Percentiles rank a stretch among this genome's conserved stretches.
Conservation (phyloP, 179 eudicot genomes). For the Heliamphora pulchella region DNA sequence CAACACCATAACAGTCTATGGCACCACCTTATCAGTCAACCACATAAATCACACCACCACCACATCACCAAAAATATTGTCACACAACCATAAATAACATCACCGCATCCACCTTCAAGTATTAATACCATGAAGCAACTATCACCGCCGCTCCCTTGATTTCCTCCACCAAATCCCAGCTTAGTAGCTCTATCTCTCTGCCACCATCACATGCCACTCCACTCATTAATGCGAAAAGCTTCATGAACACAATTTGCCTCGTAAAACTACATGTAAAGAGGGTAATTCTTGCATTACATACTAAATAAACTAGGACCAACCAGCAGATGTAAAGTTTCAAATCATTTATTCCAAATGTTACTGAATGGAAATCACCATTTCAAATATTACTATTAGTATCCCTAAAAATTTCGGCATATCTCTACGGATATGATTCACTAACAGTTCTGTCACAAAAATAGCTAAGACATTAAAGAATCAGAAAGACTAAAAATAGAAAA, state of each 20-base stretch:
- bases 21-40: too few species aligned
- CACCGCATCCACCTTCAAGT: too few species aligned
- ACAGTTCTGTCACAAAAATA: not conserved
- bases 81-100: too few species aligned
- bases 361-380: not conserved
- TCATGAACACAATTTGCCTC: not conserved
- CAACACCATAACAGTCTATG: not conserved
- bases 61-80: not conserved
- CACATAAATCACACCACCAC: not conserved
- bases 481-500: not conserved
- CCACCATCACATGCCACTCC: constrained; percentile 12
- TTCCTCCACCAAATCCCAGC: constrained; percentile 1
- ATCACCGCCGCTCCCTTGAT: not conserved
- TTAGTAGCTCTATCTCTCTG: constrained; percentile 4
- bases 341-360: not conserved
- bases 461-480: not conserved
- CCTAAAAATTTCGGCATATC: not conserved
- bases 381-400: not conserved
- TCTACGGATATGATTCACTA: not conserved
- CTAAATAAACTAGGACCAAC: not conserved
- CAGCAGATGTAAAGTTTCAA: not conserved
- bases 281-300: not conserved
- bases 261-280: not conserved
- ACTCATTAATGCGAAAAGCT: not conserved
- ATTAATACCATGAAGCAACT: not conserved